phyloP scores from a whole-genome alignment of 352 stramenopile genomes.

The Phytopythium oedochilum region DNA sequence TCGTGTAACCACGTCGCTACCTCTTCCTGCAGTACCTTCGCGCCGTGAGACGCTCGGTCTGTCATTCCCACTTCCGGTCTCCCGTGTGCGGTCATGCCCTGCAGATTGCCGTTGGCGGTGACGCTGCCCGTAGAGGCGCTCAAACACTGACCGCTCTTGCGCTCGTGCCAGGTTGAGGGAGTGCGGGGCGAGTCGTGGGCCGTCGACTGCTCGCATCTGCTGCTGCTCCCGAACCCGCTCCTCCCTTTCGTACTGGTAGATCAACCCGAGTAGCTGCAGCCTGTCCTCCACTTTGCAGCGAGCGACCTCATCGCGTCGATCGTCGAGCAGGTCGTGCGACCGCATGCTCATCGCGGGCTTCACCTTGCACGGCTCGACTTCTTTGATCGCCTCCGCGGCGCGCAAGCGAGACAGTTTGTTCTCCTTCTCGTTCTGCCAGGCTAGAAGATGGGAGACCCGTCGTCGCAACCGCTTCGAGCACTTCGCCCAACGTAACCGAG shows the following conservation, averaged over 20 bases:
- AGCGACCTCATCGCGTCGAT: conserved; percentile 43
- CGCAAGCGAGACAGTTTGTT: conserved; percentile 44
- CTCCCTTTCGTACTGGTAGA: conserved; percentile 68
- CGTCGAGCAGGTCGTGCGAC: conserved; percentile 26
- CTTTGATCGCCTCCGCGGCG: conserved; percentile 21
- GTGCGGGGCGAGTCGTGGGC: conserved; percentile 44
- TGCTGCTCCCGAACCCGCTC: conserved; percentile 26
- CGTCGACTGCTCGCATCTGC: conserved; percentile 7
- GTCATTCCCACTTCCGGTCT: neutral
- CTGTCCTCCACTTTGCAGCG: conserved; percentile 66
- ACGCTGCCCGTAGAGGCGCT: conserved; percentile 48
- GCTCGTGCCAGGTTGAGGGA: conserved; percentile 35
- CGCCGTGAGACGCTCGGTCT: neutral
- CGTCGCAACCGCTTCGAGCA: conserved; percentile 53
- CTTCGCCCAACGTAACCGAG: conserved; percentile 11
- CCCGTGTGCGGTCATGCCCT: neutral
- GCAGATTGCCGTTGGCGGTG: conserved; percentile 8
- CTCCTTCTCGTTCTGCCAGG: conserved; percentile 57
- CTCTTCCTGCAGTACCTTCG: neutral
- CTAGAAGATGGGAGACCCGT: conserved; percentile 55
- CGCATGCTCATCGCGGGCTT: conserved; percentile 28
- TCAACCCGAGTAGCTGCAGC: conserved; percentile 58
- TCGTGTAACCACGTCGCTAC: conserved; percentile 19
- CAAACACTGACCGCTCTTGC: conserved; percentile 23
- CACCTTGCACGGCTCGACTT: conserved; percentile 21